These are phyloP conservation scores for Paspalum notatum DNA, from an alignment of 176 grass and related monocot species.

Conservation along the genomic window DNA sequence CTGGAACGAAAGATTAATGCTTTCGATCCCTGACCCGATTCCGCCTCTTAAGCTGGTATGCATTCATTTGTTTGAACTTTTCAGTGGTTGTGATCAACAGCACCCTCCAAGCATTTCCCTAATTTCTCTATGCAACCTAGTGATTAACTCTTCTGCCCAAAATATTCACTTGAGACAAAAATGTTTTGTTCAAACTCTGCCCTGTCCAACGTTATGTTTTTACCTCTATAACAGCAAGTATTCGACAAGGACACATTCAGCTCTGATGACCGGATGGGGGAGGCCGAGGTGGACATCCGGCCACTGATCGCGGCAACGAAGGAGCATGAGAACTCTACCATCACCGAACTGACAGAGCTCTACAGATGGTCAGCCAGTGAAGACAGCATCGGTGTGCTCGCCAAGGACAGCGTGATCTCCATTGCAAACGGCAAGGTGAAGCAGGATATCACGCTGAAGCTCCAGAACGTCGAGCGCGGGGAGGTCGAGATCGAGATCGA, in stretches of 20 bases:
- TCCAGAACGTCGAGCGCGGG: slow-evolving; percentile 88
- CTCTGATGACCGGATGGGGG: slow-evolving; percentile 87
- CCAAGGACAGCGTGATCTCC: slow-evolving; percentile 72
- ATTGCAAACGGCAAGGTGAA: slow-evolving; percentile 69
- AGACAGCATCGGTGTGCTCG: slow-evolving; percentile 51
- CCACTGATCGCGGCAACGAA: slow-evolving; percentile 73
- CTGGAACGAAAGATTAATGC: slow-evolving; percentile 94
- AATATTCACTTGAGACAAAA: background rate
- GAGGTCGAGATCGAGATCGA: slow-evolving; percentile 88
- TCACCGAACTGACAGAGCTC: slow-evolving; percentile 56
- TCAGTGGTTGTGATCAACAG: background rate
- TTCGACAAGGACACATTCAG: slow-evolving; percentile 97
- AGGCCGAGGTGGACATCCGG: slow-evolving; percentile 88
- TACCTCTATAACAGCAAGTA: slow-evolving; percentile 57
- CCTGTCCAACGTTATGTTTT: background rate
- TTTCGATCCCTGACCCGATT: slow-evolving; percentile 84
- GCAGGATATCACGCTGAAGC: slow-evolving; percentile 71
- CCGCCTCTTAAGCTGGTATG: slow-evolving; percentile 80
- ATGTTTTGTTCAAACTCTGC: background rate
- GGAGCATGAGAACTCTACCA: slow-evolving; percentile 57
- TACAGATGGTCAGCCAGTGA: slow-evolving; percentile 65
- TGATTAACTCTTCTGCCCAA: background rate
- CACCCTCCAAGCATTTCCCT: background rate
- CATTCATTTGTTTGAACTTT: slow-evolving; percentile 17
- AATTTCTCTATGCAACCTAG: background rate